These are phyloP conservation scores for Clarireedia sp. DNA, from an alignment of 2,329 filamentous ascomycete species.

Conservation along the genomic window DNA sequence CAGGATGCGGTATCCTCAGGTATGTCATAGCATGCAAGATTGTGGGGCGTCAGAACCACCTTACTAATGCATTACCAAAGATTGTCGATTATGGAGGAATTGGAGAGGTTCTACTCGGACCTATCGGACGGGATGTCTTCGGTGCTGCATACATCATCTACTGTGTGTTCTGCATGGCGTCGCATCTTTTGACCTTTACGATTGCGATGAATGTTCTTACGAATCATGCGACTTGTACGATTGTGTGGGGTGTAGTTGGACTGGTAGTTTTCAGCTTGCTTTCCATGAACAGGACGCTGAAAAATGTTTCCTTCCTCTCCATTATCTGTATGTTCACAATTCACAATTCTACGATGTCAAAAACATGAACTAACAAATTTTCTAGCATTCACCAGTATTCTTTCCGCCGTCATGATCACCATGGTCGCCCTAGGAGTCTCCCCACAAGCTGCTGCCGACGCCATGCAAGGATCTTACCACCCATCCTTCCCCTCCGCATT, in stretches of 20 bases:
- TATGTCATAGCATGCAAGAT: conserved; percentile 21
- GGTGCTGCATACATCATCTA: conserved; percentile 44
- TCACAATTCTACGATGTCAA: neutral
- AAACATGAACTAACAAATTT: neutral
- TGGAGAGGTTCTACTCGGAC: conserved; percentile 44
- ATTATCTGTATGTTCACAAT: conserved; percentile 36
- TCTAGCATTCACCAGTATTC: conserved; percentile 46
- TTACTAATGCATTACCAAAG: neutral
- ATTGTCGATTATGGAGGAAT: conserved; percentile 45
- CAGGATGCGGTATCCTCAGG: conserved; percentile 43
- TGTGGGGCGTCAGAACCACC: no score
- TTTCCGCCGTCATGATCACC: conserved; percentile 45
- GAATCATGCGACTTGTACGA: conserved; percentile 44
- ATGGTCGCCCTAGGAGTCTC: conserved; percentile 42
- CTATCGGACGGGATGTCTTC: conserved; percentile 36
- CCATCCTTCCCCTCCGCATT: conserved; percentile 37
- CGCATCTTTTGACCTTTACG: conserved; percentile 51
- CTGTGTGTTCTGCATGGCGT: conserved; percentile 53
- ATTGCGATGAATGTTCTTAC: conserved; percentile 52
- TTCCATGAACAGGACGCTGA: conserved; percentile 46
- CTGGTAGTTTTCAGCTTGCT: conserved; percentile 43
- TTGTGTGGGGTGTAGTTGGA: conserved; percentile 45
- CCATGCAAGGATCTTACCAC: conserved; percentile 33
- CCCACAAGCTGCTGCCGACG: neutral
- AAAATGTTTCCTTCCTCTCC: conserved; percentile 46